phyloP scores from a whole-genome alignment of 1,284 basidiomycete genomes.

The Cutaneotrichosporon dermatis region DNA sequence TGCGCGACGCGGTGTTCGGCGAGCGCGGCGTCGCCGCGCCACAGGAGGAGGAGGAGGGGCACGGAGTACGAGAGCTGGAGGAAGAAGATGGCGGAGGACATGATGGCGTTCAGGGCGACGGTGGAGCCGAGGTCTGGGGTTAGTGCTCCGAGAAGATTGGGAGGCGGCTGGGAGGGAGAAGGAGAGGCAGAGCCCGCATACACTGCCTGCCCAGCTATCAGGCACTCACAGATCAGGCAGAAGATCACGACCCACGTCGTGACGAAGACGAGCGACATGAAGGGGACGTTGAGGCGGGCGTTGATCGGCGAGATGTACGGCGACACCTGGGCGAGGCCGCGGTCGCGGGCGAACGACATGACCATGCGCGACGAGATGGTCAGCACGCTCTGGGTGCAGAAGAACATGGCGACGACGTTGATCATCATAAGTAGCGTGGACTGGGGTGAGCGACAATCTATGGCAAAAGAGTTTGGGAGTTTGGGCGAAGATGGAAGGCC shows the following conservation, averaged over 20 bases:
- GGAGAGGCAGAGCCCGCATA: too few relatives aligned
- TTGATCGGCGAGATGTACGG: slow-evolving; percentile 1
- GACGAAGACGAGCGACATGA: slow-evolving; percentile 21
- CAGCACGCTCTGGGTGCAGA: slow-evolving; percentile 19
- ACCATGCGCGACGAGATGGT: slow-evolving; percentile 22
- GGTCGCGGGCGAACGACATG: slow-evolving; percentile 10
- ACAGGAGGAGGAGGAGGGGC: slow-evolving; percentile 46
- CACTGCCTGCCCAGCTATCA: too few relatives aligned
- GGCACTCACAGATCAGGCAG: slow-evolving; percentile 50
- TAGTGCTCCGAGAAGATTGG: neutral
- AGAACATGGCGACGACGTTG: slow-evolving; percentile 22
- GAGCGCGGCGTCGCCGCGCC: slow-evolving; percentile 48
- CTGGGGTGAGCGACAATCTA: neutral
- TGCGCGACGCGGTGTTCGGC: neutral
- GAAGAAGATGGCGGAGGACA: slow-evolving; percentile 36
- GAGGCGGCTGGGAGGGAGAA: too few relatives aligned
- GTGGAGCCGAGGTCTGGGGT: slow-evolving; percentile 53
- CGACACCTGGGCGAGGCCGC: slow-evolving; percentile 2
- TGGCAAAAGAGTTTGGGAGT: too few relatives aligned
- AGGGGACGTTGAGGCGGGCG: slow-evolving; percentile 23
- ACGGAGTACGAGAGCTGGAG: slow-evolving; percentile 34
- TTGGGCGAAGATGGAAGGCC: too few relatives aligned
- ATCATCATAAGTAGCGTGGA: slow-evolving; percentile 23
- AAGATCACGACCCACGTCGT: slow-evolving; percentile 49
- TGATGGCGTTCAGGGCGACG: slow-evolving; percentile 52